Evolutionary conservation across 768 basidiomycete species (phyloP), one percentile per base, ranked within the genome.

Genomic region (Galerina sulciceps): DNA sequence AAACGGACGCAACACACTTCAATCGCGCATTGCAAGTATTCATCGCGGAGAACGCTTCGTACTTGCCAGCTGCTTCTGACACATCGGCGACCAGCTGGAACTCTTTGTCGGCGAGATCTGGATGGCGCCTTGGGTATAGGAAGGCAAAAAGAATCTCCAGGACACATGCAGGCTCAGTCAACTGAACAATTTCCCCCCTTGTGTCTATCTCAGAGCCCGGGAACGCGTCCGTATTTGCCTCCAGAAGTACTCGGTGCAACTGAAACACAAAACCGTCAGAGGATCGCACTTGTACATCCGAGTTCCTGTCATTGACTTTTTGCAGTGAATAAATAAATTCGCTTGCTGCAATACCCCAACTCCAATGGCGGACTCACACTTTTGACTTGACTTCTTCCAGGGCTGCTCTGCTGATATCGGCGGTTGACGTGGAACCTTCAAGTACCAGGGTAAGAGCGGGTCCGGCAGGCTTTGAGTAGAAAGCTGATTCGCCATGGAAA

Each of bases 41-140:
- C 48, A 62, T 62, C 5, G 61, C 61, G 18, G 57, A 23, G 35
- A 55, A 62, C 2, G 58, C 48, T 36, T 62, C 34, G n/a, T 62
- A 62, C 35, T 62, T 62, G 23, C 53, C 60, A 15, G 37, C 52
- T 14, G 55, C 56, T 36, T 58, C 56, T 14, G 60, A 56, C 2
- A 62, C 40, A n/a, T 20, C 52, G 10, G 40, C 37, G 1, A 62
- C 15, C 5, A 45, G 9, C 8, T 44, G 23, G 34, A 62, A 62
- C 11, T 34, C 14, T 2, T 54, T 13, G 5, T 40, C 36, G 14
- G 41, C 36, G 5, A 58, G 47, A 26, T 53, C 23, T 10, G 46
- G 45, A n/a, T 47, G 51, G 20, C 38, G 40, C 52, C 43, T 57
- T 17, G 60, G 60, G 18, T 53, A 53, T 20, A 57, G 20, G 22